These are phyloP conservation scores for Hypomyces perniciosus DNA, from an alignment of 2,329 filamentous ascomycete genomes.

Conservation along the genomic window DNA sequence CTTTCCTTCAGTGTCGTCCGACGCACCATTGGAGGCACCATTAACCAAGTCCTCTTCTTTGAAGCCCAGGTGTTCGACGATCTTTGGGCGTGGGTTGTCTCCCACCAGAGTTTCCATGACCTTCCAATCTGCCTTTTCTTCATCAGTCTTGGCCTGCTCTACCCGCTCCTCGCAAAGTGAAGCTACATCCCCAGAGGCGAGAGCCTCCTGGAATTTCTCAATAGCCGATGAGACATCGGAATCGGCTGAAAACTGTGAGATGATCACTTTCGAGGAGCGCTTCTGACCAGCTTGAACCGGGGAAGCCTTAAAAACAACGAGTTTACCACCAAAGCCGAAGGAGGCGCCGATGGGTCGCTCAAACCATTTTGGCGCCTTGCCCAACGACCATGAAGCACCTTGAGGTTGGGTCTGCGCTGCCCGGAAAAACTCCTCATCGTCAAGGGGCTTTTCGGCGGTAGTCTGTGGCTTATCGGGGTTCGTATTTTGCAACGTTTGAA, in stretches of 20 bases:
- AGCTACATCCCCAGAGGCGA: slow-evolving; percentile 70
- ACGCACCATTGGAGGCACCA: slow-evolving; percentile 35
- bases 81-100: slow-evolving; percentile 75
- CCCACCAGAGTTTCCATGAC: slow-evolving; percentile 86
- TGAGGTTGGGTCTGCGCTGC: slow-evolving; percentile 90
- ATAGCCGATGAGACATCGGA: slow-evolving; percentile 77
- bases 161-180: slow-evolving; percentile 77
- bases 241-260: slow-evolving; percentile 86
- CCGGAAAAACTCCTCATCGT: slow-evolving; percentile 94
- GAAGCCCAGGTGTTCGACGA: slow-evolving; percentile 89
- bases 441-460: slow-evolving; percentile 61
- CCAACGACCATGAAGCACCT: slow-evolving; percentile 79
- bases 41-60: slow-evolving; percentile 51
- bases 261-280: slow-evolving; percentile 68
- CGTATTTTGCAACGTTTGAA: slow-evolving; percentile 93
- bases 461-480: slow-evolving; percentile 68
- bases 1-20: slow-evolving; percentile 20
- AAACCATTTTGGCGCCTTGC: slow-evolving; percentile 84
- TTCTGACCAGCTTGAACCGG: slow-evolving; percentile 56
- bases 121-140: slow-evolving; percentile 94
- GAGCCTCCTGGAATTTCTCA: slow-evolving; percentile 76
- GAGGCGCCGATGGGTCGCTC: slow-evolving; percentile 78
- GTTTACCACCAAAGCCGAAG: slow-evolving; percentile 92
- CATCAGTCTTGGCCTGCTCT: slow-evolving; percentile 68
- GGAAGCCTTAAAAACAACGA: slow-evolving; percentile 66